These are phyloP conservation scores for Plenodomus biglobosus DNA, from an alignment of 2,329 filamentous ascomycete species.

Conservation along the genomic window DNA sequence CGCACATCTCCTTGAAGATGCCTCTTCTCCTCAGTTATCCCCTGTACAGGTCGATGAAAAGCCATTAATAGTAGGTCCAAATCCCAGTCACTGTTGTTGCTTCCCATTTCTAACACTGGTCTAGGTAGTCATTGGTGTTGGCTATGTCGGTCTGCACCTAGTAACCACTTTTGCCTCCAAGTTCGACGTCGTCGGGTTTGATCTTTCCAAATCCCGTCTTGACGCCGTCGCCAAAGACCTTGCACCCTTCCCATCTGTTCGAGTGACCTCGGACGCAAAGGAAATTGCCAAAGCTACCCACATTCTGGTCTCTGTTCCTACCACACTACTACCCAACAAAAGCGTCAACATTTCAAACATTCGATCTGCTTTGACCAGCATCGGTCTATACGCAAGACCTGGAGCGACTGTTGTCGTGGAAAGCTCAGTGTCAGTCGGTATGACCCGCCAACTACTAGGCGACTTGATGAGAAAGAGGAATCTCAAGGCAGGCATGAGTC, in stretches of 20 bases:
- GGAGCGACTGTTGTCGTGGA: conserved; percentile 56
- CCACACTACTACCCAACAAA: conserved; percentile 51
- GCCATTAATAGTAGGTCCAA: too few relatives aligned
- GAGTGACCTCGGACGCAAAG: neutral
- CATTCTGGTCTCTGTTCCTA: conserved; percentile 58
- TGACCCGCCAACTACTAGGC: conserved; percentile 55
- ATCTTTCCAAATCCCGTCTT: conserved; percentile 10
- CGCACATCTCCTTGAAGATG: too few relatives aligned
- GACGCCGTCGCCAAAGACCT: neutral
- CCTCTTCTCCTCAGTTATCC: too few relatives aligned
- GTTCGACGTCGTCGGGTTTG: conserved; percentile 49
- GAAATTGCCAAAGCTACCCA: conserved; percentile 46
- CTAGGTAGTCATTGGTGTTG: conserved; percentile 54
- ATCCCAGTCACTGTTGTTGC: too few relatives aligned
- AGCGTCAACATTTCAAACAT: conserved; percentile 54
- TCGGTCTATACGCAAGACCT: conserved; percentile 47
- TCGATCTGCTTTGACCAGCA: conserved; percentile 47
- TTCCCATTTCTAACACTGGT: too few relatives aligned
- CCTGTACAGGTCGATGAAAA: too few relatives aligned
- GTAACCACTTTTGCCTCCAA: conserved; percentile 48
- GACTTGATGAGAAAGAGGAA: conserved; percentile 42
- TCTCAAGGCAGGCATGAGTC: conserved; percentile 50
- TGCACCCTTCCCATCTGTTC: conserved; percentile 1
- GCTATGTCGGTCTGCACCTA: conserved; percentile 57
- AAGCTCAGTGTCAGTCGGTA: conserved; percentile 55